Evolutionary conservation across 305 asterid genomes (phyloP).

Genomic region (Ilex paraguariensis): DNA sequence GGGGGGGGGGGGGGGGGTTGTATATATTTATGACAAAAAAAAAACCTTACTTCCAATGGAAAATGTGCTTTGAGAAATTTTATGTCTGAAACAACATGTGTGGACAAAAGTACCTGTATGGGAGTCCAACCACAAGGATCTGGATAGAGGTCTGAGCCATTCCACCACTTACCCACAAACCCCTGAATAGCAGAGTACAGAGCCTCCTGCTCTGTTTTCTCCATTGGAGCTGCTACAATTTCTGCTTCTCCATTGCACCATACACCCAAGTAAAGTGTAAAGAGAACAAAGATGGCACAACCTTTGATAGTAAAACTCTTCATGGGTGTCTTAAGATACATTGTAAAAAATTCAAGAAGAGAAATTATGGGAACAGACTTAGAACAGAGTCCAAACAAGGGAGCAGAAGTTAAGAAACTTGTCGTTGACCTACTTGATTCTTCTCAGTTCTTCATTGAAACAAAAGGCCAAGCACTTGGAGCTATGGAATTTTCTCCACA

Average conservation of each 20-base stretch:
- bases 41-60: too few species aligned
- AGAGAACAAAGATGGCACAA: conserved; percentile 22
- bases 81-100: background rate
- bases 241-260: conserved; percentile 57
- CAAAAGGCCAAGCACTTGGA: too few species aligned
- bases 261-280: conserved; percentile 20
- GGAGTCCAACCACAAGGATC: conserved; percentile 99
- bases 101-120: conserved; percentile 50
- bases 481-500: background rate
- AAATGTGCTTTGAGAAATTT: too few species aligned
- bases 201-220: conserved; percentile 54
- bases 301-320: conserved; percentile 19
- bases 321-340: conserved; percentile 16
- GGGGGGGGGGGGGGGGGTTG: too few species aligned
- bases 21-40: too few species aligned
- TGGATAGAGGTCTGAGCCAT: conserved; percentile 96
- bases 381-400: background rate
- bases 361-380: background rate
- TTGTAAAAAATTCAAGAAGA: background rate
- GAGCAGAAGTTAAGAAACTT: background rate
- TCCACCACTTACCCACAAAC: conserved; percentile 93
- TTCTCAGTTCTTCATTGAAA: too few species aligned
- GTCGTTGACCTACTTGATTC: too few species aligned
- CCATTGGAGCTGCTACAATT: conserved; percentile 54
- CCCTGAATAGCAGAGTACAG: conserved; percentile 79